These are phyloP conservation scores for Anisodus tanguticus DNA, from an alignment of 257 asterid species.

Conservation along the genomic window DNA sequence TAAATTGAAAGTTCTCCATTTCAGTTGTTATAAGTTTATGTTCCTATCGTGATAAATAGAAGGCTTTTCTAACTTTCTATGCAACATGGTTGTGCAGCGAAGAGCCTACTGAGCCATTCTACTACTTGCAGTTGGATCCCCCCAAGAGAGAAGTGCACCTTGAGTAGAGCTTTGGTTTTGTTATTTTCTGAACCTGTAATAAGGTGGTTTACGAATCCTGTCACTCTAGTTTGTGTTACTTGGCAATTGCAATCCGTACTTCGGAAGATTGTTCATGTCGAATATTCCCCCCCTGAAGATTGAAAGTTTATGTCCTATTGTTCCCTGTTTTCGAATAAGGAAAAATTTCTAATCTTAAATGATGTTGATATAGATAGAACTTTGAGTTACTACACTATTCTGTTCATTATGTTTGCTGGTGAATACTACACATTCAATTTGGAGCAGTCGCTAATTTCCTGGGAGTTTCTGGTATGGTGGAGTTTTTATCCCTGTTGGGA, in stretches of 20 bases:
- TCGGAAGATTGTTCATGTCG: neutral
- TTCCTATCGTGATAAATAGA: neutral
- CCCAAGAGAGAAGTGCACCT: slow-evolving; percentile 69
- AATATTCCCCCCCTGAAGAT: neutral
- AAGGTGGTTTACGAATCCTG: neutral
- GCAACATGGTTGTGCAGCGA: slow-evolving; percentile 62
- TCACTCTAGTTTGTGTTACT: neutral
- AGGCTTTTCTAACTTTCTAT: neutral
- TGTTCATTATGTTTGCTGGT: neutral
- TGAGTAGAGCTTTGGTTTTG: slow-evolving; percentile 39
- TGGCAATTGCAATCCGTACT: neutral
- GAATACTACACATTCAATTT: no score
- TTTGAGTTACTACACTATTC: neutral
- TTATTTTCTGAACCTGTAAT: neutral
- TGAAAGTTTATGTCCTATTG: neutral
- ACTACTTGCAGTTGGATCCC: slow-evolving; percentile 85
- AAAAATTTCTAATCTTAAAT: neutral
- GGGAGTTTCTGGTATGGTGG: no score
- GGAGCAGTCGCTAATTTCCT: no score
- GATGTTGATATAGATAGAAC: slow-evolving; percentile 9
- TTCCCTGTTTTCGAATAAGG: neutral
- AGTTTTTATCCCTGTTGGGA: no score
- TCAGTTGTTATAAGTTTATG: neutral
- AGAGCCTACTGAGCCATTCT: slow-evolving; percentile 90
- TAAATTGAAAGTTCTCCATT: neutral